These are phyloP conservation scores for Paramyrothecium sp. DNA, from an alignment of 2,329 filamentous ascomycete genomes.

Conservation along the genomic window DNA sequence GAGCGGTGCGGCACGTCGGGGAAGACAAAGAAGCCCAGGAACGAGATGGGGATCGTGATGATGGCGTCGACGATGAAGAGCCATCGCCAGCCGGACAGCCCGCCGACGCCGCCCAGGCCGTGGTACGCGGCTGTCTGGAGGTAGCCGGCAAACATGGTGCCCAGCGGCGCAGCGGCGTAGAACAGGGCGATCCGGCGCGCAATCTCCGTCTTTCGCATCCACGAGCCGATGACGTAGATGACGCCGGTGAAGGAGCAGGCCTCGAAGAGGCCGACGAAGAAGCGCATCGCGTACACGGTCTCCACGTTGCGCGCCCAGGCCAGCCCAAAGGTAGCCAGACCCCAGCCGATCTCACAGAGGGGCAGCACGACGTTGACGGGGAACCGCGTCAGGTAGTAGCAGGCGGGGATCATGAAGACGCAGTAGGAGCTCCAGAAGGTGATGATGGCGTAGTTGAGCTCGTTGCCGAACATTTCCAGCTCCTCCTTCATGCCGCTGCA, in stretches of 20 bases:
- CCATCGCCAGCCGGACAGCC: slow-evolving; percentile 38
- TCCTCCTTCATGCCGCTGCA: slow-evolving; percentile 36
- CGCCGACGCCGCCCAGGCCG: slow-evolving; percentile 47
- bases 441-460: slow-evolving; percentile 27
- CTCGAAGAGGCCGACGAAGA: slow-evolving; percentile 31
- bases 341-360: slow-evolving; percentile 27
- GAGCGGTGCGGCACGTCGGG: slow-evolving; percentile 27
- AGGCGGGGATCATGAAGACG: slow-evolving; percentile 37
- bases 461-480: slow-evolving; percentile 28
- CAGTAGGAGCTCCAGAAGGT: slow-evolving; percentile 37
- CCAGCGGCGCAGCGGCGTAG: slow-evolving; percentile 48
- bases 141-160: slow-evolving; percentile 50
- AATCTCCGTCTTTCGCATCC: slow-evolving; percentile 32
- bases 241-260: slow-evolving; percentile 24
- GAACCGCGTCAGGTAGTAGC: slow-evolving; percentile 34
- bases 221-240: slow-evolving; percentile 32
- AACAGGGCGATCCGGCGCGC: slow-evolving; percentile 49
- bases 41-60: slow-evolving; percentile 53
- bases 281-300: slow-evolving; percentile 32
- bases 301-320: slow-evolving; percentile 27
- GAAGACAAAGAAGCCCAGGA: slow-evolving; percentile 39
- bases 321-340: slow-evolving; percentile 24
- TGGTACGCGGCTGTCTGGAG: slow-evolving; percentile 54
- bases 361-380: slow-evolving; percentile 31
- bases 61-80: slow-evolving; percentile 59